phyloP scores from a whole-genome alignment of 1,284 basidiomycete species.

The Naganishia sp. region DNA sequence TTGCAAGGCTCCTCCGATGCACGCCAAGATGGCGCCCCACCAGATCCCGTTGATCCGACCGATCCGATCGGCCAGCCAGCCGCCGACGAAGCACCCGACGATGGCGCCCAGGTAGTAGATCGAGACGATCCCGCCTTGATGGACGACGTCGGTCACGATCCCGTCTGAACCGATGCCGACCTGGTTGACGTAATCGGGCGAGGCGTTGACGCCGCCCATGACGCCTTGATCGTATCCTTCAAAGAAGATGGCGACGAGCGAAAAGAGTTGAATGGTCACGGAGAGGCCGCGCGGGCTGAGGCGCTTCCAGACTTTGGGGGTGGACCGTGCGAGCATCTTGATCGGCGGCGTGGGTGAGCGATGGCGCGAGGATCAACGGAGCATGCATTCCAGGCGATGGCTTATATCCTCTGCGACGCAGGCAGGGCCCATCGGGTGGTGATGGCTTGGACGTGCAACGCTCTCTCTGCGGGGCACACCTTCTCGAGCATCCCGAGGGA shows the following conservation, averaged over 20 bases:
- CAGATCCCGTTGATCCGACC: conserved; percentile 39
- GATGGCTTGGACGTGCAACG: too few species aligned
- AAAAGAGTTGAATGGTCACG: conserved; percentile 40
- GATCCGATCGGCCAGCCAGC: conserved; percentile 40
- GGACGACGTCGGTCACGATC: conserved; percentile 20
- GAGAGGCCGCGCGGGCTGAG: conserved; percentile 35
- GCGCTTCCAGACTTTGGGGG: conserved; percentile 34
- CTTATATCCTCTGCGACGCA: too few species aligned
- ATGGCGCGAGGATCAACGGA: too few species aligned
- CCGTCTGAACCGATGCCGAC: conserved; percentile 41
- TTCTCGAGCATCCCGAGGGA: too few species aligned
- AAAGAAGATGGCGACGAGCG: conserved; percentile 41
- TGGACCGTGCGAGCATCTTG: conserved; percentile 14
- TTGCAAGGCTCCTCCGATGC: conserved; percentile 42
- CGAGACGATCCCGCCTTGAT: conserved; percentile 27
- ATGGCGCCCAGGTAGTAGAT: conserved; percentile 44
- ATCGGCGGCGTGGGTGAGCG: background rate
- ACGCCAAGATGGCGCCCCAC: conserved; percentile 34
- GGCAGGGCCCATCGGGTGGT: too few species aligned
- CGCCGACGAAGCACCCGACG: conserved; percentile 41
- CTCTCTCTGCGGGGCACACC: too few species aligned
- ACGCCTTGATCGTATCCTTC: conserved; percentile 40
- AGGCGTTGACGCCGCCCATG: conserved; percentile 42
- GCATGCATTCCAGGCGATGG: too few species aligned
- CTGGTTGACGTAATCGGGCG: conserved; percentile 37